Conservation (phyloP, 352 stramenopile species). For the Pythium sp. region DNA sequence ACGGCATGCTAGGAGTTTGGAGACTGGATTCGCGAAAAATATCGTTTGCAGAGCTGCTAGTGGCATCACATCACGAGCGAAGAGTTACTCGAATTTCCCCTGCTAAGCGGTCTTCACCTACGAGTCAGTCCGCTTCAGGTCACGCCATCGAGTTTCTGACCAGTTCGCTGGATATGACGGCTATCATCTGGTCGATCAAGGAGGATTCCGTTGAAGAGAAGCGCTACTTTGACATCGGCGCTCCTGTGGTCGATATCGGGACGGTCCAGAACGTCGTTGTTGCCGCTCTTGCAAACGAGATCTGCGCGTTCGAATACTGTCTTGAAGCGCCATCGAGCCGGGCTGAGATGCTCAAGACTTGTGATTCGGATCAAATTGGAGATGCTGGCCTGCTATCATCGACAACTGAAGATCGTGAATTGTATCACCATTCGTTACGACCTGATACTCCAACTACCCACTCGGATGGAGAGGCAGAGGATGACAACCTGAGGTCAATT, state of each 20-base stretch:
- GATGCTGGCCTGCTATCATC: neutral
- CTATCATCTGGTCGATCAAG: constrained; percentile 50
- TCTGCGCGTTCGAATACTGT: constrained; percentile 26
- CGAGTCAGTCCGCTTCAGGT: constrained; percentile 1
- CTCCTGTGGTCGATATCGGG: constrained; percentile 43
- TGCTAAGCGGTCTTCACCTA: neutral
- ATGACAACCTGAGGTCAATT: neutral
- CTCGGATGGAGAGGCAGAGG: constrained; percentile 1
- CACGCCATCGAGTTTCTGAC: constrained; percentile 30
- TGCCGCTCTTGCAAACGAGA: constrained; percentile 34
- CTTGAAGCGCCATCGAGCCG: neutral
- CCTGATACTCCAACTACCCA: constrained; percentile 16
- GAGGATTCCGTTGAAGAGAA: constrained; percentile 36
- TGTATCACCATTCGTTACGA: neutral
- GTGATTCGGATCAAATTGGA: neutral
- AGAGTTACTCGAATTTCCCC: constrained; percentile 33
- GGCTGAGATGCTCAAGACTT: neutral
- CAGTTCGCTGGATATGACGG: constrained; percentile 62
- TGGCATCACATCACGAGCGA: constrained; percentile 38
- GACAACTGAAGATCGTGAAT: neutral
- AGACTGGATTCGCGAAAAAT: constrained; percentile 13
- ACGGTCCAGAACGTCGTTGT: constrained; percentile 27
- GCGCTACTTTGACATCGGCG: constrained; percentile 61
- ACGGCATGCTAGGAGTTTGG: constrained; percentile 51
- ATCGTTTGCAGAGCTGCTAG: constrained; percentile 26